Evolutionary conservation across 768 basidiomycete genomes (phyloP).

Genomic region (Pilatotrama ljubarskyi): DNA sequence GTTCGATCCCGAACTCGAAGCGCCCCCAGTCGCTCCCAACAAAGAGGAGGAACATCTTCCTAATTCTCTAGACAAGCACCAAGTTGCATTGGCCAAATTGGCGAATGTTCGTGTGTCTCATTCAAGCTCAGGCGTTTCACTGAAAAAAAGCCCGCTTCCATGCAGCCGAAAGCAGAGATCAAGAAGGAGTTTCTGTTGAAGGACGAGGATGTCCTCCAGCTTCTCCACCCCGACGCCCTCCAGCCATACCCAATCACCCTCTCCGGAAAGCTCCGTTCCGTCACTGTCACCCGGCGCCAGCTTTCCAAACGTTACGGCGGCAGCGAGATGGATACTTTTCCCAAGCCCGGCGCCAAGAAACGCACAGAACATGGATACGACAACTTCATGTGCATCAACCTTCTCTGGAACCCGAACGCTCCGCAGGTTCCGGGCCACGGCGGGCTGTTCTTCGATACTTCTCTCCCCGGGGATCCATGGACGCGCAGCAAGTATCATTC

Average conservation of each 20-base stretch:
- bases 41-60: not conserved
- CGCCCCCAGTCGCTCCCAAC: not conserved
- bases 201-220: slow-evolving; percentile 8
- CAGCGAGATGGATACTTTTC: slow-evolving; percentile 32
- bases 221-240: slow-evolving; percentile 25
- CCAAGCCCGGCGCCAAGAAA: slow-evolving; percentile 22
- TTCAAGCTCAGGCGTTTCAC: not conserved
- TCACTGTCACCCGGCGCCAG: slow-evolving; percentile 32
- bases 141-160: not conserved
- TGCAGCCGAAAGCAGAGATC: slow-evolving; percentile 14
- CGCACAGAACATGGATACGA: slow-evolving; percentile 31
- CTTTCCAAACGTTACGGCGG: slow-evolving; percentile 39
- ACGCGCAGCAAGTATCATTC: not conserved
- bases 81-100: not conserved
- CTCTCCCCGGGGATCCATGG: not conserved
- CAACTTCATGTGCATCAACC: slow-evolving; percentile 38
- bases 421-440: slow-evolving; percentile 38
- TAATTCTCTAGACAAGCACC: not conserved
- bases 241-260: slow-evolving; percentile 30
- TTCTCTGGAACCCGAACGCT: slow-evolving; percentile 36
- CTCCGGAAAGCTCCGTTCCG: slow-evolving; percentile 27
- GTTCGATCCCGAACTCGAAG: not conserved
- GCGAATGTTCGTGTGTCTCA: not conserved
- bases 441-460: slow-evolving; percentile 33
- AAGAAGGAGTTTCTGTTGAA: slow-evolving; percentile 6